A percentile compares a stretch with the other conserved stretches of the same genome.
Conservation (phyloP, 169 alveolate genomes). For the Toxoplasma gondii region DNA sequence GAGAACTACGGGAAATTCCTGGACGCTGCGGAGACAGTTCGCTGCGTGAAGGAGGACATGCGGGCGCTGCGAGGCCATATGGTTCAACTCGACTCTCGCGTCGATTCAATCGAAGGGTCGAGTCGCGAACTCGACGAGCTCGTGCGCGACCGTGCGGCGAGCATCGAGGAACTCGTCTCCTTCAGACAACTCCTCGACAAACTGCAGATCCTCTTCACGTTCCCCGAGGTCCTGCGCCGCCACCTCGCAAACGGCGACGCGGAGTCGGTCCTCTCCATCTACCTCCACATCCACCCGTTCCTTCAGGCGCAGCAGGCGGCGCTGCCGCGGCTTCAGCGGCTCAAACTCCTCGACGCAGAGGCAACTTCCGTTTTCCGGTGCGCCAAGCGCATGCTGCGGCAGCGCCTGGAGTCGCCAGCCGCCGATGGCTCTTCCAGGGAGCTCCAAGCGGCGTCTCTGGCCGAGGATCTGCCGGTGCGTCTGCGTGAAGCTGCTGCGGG, state of each 20-base stretch:
- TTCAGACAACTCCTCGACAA: slow-evolving; percentile 50
- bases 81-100: slow-evolving; percentile 50
- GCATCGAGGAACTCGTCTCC: slow-evolving; percentile 57
- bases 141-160: slow-evolving; percentile 50
- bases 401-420: slow-evolving; percentile 49
- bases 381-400: slow-evolving; percentile 36
- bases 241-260: slow-evolving; percentile 27
- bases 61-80: slow-evolving; percentile 70
- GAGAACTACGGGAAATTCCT: slow-evolving; percentile 89
- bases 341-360: slow-evolving; percentile 42
- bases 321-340: slow-evolving; percentile 41
- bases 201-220: slow-evolving; percentile 51
- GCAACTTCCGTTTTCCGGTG: neutral
- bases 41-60: slow-evolving; percentile 75
- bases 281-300: slow-evolving; percentile 39
- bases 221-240: slow-evolving; percentile 51
- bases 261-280: slow-evolving; percentile 38
- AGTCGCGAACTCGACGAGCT: slow-evolving; percentile 38
- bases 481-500: neutral
- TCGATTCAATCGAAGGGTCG: slow-evolving; percentile 48
- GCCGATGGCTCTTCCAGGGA: neutral
- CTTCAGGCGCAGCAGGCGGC: slow-evolving; percentile 35
- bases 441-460: neutral
- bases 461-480: neutral
- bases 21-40: slow-evolving; percentile 86